Base-by-base conservation (phyloP, 805 yeast genomes). In the Pichia californica region DNA sequence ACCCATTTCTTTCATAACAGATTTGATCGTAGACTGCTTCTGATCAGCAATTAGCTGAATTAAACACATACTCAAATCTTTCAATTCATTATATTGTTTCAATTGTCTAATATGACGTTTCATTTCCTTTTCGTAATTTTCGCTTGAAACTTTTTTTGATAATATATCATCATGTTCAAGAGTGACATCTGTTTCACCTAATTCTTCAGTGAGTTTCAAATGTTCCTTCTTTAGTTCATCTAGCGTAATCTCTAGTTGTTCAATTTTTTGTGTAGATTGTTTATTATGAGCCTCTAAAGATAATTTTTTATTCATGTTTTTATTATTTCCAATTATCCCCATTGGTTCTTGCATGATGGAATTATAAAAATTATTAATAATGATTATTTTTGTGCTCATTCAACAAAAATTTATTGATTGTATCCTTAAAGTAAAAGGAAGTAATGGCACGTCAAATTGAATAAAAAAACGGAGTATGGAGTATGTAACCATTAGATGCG, bases 11-110 rank as follows among this genome's bases (percentile, higher is more conserved):
- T 70, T 65, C 52, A 78, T 59, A 7, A 80, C 70, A 30, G 71
- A 77, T 11, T 63, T 59, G 5, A 76, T 55, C 36, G 71, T 64
- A 23, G 73, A 61, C 21, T 69, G 63, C 46, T 77, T 67, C 46
- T 78, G 82, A 40, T 76, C 78, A 0, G 86, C 83, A 27, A 82
- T 77, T 66, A 79, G 58, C 32, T 74, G 72, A 10, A 79, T 71
- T 47, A 83, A 56, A 7, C 73, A 70, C 41, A 79, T 53, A 0
- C 86, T 84, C 2, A 71, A 67, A 54, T 82, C 88, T 52, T 76
- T 73, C 20, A 83, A 59, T 47, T 80, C 86, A 52, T 82, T 79
- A 58, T 81, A 83, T 42, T 66, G 61, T 48, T 77, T 76, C 31
- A 82, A 59, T 40, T 68, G 67, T 23, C 58, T 54, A 20, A 82